Conservation (phyloP, 129 eudicot species). For the Silybum marianum region DNA sequence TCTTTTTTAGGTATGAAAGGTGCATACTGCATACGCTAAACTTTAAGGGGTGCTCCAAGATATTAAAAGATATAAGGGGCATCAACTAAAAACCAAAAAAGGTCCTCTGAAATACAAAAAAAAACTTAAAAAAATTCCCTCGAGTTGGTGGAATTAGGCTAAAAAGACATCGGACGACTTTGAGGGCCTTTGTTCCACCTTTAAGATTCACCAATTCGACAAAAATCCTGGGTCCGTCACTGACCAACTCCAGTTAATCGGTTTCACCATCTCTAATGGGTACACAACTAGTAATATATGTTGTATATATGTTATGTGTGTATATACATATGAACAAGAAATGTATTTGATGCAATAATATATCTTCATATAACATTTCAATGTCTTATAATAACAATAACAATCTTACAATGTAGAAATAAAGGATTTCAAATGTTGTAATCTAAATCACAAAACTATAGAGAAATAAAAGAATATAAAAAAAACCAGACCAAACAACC, state of each 20-base stretch:
- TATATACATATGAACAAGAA: neutral
- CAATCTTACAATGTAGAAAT: neutral
- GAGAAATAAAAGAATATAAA: neutral
- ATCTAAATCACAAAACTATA: neutral
- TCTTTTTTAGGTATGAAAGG: no score
- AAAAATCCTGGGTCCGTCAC: neutral
- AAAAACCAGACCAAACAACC: neutral
- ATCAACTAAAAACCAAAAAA: no score
- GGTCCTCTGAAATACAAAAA: no score
- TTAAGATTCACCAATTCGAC: neutral
- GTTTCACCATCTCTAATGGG: neutral
- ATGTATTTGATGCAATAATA: neutral
- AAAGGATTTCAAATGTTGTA: neutral
- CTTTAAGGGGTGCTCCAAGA: no score
- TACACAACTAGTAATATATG: neutral
- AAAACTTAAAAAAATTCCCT: no score
- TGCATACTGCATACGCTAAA: no score
- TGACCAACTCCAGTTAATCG: no score
- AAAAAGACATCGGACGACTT: neutral
- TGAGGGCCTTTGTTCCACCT: neutral
- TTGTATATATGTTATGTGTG: neutral
- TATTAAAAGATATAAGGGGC: no score
- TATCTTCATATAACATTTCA: neutral
- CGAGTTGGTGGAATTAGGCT: neutral
- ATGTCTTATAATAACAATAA: neutral